A percentile compares a stretch with the other conserved stretches of the same genome.
Conservation (phyloP, 106 monocot genomes). For the Dendrobium nobile region DNA sequence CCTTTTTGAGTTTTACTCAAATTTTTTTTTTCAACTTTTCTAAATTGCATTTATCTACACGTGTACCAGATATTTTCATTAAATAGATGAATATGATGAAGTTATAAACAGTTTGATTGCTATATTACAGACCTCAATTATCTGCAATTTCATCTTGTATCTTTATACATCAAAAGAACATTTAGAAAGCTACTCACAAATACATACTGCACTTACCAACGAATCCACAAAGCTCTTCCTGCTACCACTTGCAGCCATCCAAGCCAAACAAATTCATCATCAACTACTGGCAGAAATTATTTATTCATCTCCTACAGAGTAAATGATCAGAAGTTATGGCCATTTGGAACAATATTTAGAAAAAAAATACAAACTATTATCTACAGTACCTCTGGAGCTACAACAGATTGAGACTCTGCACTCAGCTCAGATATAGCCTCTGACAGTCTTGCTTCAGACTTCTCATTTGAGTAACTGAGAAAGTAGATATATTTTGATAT, state of each 20-base stretch:
- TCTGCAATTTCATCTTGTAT: neutral
- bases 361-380: neutral
- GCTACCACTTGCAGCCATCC: neutral
- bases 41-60: too few relatives aligned
- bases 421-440: slow-evolving; percentile 17
- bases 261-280: neutral
- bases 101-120: neutral
- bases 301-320: slow-evolving; percentile 1
- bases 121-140: neutral
- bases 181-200: too few relatives aligned
- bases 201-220: neutral
- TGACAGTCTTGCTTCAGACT: slow-evolving; percentile 64
- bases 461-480: slow-evolving; percentile 79
- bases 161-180: neutral
- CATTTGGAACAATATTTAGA: neutral
- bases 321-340: neutral
- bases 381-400: slow-evolving; percentile 19
- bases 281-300: neutral
- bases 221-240: neutral
- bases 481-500: neutral
- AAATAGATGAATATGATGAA: too few relatives aligned
- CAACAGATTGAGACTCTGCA: slow-evolving; percentile 6
- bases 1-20: too few relatives aligned
- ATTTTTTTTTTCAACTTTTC: too few relatives aligned
- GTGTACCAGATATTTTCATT: too few relatives aligned